Base-by-base conservation (phyloP, 2,329 filamentous ascomycete genomes). In the Zymoseptoria tritici region DNA sequence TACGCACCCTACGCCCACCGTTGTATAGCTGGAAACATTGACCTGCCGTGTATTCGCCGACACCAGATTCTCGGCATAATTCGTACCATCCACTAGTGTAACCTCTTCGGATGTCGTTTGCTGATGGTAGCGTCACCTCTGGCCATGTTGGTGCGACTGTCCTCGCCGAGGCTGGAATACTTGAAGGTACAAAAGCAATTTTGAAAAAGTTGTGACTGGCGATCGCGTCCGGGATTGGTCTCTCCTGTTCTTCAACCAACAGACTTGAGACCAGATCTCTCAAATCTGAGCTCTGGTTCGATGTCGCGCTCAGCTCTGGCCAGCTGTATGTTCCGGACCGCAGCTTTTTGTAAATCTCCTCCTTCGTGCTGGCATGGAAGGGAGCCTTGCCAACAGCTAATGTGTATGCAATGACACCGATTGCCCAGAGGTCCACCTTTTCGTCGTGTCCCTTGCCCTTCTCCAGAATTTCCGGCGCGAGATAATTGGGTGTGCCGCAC, bases 381-480 rank as follows among this genome's bases (percentile, higher is more conserved):
- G 94, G 94, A 0, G 94, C 93, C 69, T 93, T 95, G 20, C 94
- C 96, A 7, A 94, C 94, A 53, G 97, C 88, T 85, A 99, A 93
- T 54, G 94, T 95, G 76, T 96, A 97, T 86, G 95, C 91, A 73
- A 99, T 99, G 66, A 99, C 94, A 20, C 95, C 94, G 71, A 99
- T 81, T 52, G 93, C 96, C 95, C 95, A 99, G 58, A 99, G 90
- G 73, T 99, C 94, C 3, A 99, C 94, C 80, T 95, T 96, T 72
- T 97, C 92, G 66, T 96, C 94, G 73, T 99, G 94, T 0, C 94
- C 94, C 69, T 93, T 91, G 71, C 90, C 94, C 79, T 94, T 96
- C 71, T 96, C 90, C 56, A 99, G 77, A 62, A 99, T 96, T 72
- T 99, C 94, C 0, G 94, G 94, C 0, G 94, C 94, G 67, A 99